Conservation (phyloP, 1,284 basidiomycete genomes). For the Tylopilus sp. region DNA sequence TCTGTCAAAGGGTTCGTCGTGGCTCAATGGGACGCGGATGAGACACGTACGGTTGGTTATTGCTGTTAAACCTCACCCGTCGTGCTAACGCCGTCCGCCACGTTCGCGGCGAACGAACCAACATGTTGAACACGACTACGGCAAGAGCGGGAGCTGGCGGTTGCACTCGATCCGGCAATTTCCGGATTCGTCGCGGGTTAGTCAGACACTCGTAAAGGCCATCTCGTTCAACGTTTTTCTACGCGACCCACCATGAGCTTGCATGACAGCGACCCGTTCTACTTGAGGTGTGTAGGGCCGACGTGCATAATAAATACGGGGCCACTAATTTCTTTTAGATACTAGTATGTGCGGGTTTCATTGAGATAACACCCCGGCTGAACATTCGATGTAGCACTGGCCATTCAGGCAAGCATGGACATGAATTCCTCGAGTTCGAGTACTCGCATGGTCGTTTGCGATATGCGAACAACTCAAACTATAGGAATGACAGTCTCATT, state of each 20-base stretch:
- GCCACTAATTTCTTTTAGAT: slow-evolving; percentile 46
- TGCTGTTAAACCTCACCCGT: slow-evolving; percentile 20
- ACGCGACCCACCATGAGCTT: slow-evolving; percentile 42
- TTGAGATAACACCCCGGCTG: not conserved
- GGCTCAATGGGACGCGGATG: not conserved
- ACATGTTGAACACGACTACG: slow-evolving; percentile 14
- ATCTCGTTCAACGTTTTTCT: slow-evolving; percentile 7
- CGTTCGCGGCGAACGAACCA: slow-evolving; percentile 19
- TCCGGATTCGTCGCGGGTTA: not conserved
- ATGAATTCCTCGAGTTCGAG: slow-evolving; percentile 98
- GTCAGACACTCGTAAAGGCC: not conserved
- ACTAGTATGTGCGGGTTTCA: slow-evolving; percentile 61
- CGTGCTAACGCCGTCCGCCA: slow-evolving; percentile 17
- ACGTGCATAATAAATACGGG: not conserved
- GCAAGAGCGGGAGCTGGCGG: not conserved
- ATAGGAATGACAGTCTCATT: slow-evolving; percentile 95
- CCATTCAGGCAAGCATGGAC: slow-evolving; percentile 93
- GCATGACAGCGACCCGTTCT: slow-evolving; percentile 71
- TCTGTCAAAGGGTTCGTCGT: slow-evolving; percentile 1
- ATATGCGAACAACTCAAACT: slow-evolving; percentile 99
- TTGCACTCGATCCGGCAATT: not conserved
- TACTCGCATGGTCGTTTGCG: slow-evolving; percentile 93
- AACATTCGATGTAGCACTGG: slow-evolving; percentile 63
- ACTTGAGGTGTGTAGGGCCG: slow-evolving; percentile 62
- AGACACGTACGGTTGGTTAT: slow-evolving; percentile 13